Percentiles rank a stretch among this genome's conserved stretches.
phyloP scores from a whole-genome alignment of 1,139 yeast species.

The Yamadazyma triangularis region DNA sequence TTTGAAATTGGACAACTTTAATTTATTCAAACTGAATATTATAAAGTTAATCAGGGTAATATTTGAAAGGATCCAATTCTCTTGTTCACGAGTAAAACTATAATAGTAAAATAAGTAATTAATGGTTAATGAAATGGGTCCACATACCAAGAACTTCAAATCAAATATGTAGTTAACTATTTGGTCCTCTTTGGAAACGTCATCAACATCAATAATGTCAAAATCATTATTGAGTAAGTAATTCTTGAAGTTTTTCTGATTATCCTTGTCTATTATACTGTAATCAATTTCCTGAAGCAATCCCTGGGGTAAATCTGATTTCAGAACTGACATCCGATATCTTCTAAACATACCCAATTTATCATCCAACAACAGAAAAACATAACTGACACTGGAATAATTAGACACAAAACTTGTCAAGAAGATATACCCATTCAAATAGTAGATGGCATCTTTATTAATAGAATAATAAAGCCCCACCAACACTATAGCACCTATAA shows the following conservation, averaged over 20 bases:
- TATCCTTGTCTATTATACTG: conserved; percentile 14
- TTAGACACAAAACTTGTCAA: conserved; percentile 16
- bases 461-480: conserved; percentile 29
- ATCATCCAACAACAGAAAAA: not conserved
- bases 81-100: not conserved
- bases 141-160: conserved; percentile 22
- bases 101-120: conserved; percentile 19
- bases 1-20: conserved; percentile 35
- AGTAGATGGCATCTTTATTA: conserved; percentile 20
- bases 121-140: conserved; percentile 16
- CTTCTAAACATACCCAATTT: not conserved
- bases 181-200: conserved; percentile 11
- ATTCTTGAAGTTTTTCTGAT: conserved; percentile 7
- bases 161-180: conserved; percentile 24
- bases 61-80: conserved; percentile 29
- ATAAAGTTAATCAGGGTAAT: conserved; percentile 31
- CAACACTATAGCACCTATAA: conserved; percentile 30
- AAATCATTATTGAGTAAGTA: conserved; percentile 14
- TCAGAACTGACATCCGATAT: conserved; percentile 1
- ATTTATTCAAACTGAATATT: conserved; percentile 27
- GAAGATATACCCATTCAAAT: conserved; percentile 25
- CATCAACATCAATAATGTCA: conserved; percentile 1
- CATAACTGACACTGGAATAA: not conserved
- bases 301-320: conserved; percentile 7
- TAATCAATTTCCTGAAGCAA: conserved; percentile 8